A percentile compares a stretch with the other conserved stretches of the same genome.
These are phyloP conservation scores for Phytophthora hybrid DNA, from an alignment of 352 stramenopile genomes.

Conservation along the genomic window DNA sequence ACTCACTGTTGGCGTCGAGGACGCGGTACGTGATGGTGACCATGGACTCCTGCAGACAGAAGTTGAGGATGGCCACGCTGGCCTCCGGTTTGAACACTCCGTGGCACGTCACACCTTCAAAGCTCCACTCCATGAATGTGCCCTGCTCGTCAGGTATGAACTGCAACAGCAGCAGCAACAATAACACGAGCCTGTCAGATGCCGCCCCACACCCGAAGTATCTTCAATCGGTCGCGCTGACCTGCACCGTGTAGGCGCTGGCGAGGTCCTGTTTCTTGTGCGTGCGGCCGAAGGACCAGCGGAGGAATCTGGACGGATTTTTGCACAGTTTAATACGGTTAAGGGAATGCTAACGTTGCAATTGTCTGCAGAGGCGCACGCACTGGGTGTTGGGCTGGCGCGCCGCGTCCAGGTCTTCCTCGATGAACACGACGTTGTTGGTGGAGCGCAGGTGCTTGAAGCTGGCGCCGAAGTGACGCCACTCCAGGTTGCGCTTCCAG, in stretches of 20 bases:
- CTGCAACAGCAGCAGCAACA: slow-evolving; percentile 38
- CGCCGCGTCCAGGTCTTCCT: slow-evolving; percentile 73
- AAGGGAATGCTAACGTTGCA: not conserved
- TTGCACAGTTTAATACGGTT: not conserved
- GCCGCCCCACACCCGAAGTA: not conserved
- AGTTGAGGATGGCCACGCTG: slow-evolving; percentile 87
- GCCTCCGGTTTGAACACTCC: slow-evolving; percentile 84
- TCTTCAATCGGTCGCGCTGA: slow-evolving; percentile 16
- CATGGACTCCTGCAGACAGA: slow-evolving; percentile 84
- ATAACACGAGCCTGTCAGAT: slow-evolving; percentile 1
- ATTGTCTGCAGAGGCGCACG: not conserved
- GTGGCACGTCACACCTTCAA: slow-evolving; percentile 85
- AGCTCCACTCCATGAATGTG: slow-evolving; percentile 90
- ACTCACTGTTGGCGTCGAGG: slow-evolving; percentile 80
- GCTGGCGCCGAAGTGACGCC: slow-evolving; percentile 74
- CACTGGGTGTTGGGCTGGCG: slow-evolving; percentile 81
- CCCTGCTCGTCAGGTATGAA: slow-evolving; percentile 83
- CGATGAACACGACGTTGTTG: slow-evolving; percentile 86
- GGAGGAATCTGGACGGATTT: slow-evolving; percentile 64
- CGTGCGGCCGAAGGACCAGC: slow-evolving; percentile 81
- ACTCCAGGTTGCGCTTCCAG: slow-evolving; percentile 88
- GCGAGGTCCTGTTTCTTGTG: slow-evolving; percentile 78
- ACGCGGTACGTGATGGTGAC: slow-evolving; percentile 88
- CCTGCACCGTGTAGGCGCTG: slow-evolving; percentile 84
- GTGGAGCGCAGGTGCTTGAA: slow-evolving; percentile 84